phyloP scores from a whole-genome alignment of 2,329 filamentous ascomycete species.

The Sclerotinia spermophila region DNA sequence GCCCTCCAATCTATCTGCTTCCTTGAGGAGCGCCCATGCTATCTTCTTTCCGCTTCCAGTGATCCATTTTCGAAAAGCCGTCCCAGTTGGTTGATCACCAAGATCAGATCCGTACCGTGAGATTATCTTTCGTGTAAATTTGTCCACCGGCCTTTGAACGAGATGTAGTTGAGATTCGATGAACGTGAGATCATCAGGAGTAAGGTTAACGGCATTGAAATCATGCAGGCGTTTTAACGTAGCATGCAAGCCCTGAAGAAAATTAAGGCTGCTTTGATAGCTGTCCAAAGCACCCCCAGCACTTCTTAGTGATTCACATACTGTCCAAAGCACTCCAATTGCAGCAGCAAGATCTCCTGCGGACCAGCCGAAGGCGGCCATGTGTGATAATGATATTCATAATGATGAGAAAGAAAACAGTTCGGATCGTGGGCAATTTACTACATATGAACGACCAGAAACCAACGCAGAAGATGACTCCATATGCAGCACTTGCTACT shows the following conservation, averaged over 20 bases:
- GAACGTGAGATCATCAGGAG: background rate
- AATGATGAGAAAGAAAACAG: background rate
- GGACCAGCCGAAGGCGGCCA: conserved; percentile 11
- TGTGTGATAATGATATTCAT: background rate
- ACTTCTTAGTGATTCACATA: background rate
- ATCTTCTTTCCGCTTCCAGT: background rate
- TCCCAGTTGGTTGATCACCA: background rate
- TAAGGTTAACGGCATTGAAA: background rate
- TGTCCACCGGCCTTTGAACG: background rate
- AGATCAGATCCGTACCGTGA: background rate
- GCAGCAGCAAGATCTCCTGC: background rate
- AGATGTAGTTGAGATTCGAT: background rate
- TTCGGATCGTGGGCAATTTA: background rate
- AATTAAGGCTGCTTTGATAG: background rate
- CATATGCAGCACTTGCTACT: background rate
- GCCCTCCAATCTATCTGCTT: background rate
- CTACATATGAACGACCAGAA: background rate
- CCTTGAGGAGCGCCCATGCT: conserved; percentile 1
- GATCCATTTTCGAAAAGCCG: background rate
- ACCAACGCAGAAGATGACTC: background rate
- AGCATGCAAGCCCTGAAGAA: background rate
- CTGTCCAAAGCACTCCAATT: background rate
- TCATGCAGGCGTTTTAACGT: background rate
- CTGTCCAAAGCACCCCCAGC: background rate
- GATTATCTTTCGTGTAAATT: background rate